These are phyloP conservation scores for Carex myosuroides DNA, from an alignment of 176 grass and related monocot genomes.

Conservation along the genomic window DNA sequence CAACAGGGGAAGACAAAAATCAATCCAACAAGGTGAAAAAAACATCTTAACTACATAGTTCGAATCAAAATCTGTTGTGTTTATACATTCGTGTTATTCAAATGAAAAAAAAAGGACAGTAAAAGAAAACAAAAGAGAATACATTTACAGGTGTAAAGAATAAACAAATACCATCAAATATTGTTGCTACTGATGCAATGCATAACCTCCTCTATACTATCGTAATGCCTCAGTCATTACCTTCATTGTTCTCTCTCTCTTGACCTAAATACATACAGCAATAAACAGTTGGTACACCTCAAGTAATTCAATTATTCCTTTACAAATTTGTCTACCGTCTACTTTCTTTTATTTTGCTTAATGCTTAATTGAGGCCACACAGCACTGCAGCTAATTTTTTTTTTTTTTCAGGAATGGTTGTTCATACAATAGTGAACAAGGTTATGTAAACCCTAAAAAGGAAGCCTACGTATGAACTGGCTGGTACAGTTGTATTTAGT, in stretches of 20 bases:
- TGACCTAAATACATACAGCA: background rate
- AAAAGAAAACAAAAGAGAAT: background rate
- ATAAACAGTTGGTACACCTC: background rate
- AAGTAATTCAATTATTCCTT: background rate
- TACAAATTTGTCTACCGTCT: background rate
- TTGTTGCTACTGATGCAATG: slow-evolving; percentile 4
- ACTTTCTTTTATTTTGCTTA: background rate
- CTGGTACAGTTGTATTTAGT: background rate
- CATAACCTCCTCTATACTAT: slow-evolving; percentile 8
- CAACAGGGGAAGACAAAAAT: background rate
- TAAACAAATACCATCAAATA: slow-evolving; percentile 23
- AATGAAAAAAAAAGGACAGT: background rate
- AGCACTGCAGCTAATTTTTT: background rate
- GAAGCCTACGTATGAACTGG: background rate
- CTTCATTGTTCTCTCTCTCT: background rate
- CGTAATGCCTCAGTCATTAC: slow-evolving; percentile 2
- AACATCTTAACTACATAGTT: background rate
- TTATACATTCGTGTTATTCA: background rate
- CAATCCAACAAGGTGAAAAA: background rate
- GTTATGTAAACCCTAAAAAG: background rate
- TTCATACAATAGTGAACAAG: background rate
- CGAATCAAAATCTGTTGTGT: background rate
- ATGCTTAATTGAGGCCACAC: background rate
- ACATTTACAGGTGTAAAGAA: slow-evolving; percentile 24
- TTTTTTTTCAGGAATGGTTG: background rate